phyloP scores from a whole-genome alignment of 208 protist genomes.

The Leishmania gerbilli region DNA sequence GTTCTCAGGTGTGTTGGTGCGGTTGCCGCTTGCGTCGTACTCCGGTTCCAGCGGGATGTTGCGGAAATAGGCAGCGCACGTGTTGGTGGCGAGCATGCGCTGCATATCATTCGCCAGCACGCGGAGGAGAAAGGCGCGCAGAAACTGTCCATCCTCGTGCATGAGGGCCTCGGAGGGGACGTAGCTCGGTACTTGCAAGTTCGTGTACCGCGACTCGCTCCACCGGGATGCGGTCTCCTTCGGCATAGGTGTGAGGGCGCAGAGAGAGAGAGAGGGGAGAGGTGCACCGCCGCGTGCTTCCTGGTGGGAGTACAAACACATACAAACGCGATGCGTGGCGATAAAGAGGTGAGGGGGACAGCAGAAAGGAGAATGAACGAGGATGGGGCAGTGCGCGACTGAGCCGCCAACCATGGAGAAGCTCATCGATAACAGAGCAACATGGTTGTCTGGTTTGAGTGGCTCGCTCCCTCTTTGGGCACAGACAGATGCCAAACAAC shows the following conservation, averaged over 20 bases:
- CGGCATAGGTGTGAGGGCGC: slow-evolving; percentile 19
- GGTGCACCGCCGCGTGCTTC: background rate
- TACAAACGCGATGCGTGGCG: background rate
- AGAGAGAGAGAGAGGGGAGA: background rate
- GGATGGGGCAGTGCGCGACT: background rate
- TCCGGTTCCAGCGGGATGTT: slow-evolving; percentile 78
- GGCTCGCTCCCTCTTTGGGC: background rate
- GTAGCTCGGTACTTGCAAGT: slow-evolving; percentile 83
- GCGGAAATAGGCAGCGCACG: slow-evolving; percentile 72
- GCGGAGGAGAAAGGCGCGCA: slow-evolving; percentile 81
- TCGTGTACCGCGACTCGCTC: slow-evolving; percentile 82
- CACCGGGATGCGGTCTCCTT: slow-evolving; percentile 61
- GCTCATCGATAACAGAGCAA: background rate
- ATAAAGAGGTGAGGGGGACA: background rate
- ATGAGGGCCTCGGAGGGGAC: slow-evolving; percentile 82
- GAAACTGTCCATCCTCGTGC: slow-evolving; percentile 82
- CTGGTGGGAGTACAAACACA: background rate
- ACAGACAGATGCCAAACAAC: background rate
- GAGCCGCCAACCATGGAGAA: background rate
- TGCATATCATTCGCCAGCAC: slow-evolving; percentile 76
- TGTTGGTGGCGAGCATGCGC: slow-evolving; percentile 65
- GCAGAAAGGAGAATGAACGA: background rate
- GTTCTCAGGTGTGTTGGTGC: slow-evolving; percentile 79
- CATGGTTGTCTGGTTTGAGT: background rate
- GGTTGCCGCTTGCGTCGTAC: slow-evolving; percentile 78